Evolutionary conservation across 495 filamentous ascomycete genomes (phyloP).

Genomic region (Entonaema liquescens): DNA sequence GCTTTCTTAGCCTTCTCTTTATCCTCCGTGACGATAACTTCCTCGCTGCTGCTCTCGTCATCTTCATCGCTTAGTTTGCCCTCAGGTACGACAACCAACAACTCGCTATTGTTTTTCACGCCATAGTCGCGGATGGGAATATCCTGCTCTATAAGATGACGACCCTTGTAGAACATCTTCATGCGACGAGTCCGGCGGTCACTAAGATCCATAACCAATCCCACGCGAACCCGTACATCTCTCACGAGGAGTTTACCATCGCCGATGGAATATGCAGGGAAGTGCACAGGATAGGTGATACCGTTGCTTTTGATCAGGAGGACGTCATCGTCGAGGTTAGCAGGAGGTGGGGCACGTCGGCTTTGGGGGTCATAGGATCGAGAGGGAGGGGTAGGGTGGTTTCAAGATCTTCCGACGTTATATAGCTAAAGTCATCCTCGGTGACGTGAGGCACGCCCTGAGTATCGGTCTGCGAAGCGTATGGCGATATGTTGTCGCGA

Average conservation of each 20-base stretch:
- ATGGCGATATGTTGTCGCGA: conserved; percentile 64
- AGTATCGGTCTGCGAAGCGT: conserved; percentile 59
- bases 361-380: conserved; percentile 39
- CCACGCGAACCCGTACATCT: conserved; percentile 71
- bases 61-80: conserved; percentile 59
- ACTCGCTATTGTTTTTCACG: conserved; percentile 80
- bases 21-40: conserved; percentile 51
- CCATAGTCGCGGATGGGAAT: conserved; percentile 75
- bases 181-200: conserved; percentile 64
- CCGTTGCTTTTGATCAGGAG: conserved; percentile 77
- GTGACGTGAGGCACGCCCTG: conserved; percentile 67
- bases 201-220: conserved; percentile 66
- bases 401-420: conserved; percentile 74
- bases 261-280: conserved; percentile 82
- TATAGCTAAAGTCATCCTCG: conserved; percentile 83
- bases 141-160: conserved; percentile 71
- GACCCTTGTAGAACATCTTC: conserved; percentile 85
- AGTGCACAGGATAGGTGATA: conserved; percentile 77
- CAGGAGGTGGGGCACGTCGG: conserved; percentile 47
- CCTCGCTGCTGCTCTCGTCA: conserved; percentile 62
- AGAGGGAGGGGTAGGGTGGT: conserved; percentile 50
- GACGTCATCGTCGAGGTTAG: conserved; percentile 72
- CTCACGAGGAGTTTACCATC: conserved; percentile 76
- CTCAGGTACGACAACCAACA: conserved; percentile 64
- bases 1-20: conserved; percentile 49